A percentile compares a stretch with the other conserved stretches of the same genome.
These are phyloP conservation scores for Byssoonygena ceratinophila DNA, from an alignment of 2,329 filamentous ascomycete genomes.

Conservation along the genomic window DNA sequence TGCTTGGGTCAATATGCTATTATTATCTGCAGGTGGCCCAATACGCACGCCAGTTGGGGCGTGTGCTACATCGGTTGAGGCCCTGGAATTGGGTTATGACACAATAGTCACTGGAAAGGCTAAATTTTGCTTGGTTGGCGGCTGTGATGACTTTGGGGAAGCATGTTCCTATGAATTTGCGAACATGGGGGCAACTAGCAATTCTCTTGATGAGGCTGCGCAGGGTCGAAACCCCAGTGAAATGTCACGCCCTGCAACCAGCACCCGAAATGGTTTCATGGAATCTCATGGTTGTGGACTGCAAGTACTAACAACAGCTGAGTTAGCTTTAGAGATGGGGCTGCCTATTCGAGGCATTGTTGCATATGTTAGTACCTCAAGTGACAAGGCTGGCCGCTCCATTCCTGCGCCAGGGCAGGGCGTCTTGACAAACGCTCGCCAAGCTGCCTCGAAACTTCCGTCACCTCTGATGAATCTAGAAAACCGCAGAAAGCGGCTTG, in stretches of 20 bases:
- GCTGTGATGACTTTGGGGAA: constrained; percentile 28
- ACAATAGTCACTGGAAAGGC: constrained; percentile 25
- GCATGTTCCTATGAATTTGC: constrained; percentile 29
- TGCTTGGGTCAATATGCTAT: constrained; percentile 37
- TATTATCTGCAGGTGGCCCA: constrained; percentile 29
- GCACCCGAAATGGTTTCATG: constrained; percentile 29
- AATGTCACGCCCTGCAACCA: constrained; percentile 29
- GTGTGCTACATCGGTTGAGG: constrained; percentile 33
- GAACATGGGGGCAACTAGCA: constrained; percentile 31
- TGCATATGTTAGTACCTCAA: constrained; percentile 26
- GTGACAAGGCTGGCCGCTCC: constrained; percentile 29
- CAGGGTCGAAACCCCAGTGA: constrained; percentile 25
- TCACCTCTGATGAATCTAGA: constrained; percentile 23
- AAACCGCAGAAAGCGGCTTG: constrained; percentile 22
- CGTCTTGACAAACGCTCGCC: constrained; percentile 24
- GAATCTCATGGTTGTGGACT: constrained; percentile 30
- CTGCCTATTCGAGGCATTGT: constrained; percentile 22
- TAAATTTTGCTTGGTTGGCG: constrained; percentile 28
- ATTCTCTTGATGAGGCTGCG: constrained; percentile 23
- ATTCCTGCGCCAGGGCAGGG: constrained; percentile 34
- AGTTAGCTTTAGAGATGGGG: constrained; percentile 25
- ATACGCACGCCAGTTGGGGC: constrained; percentile 30
- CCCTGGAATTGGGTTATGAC: constrained; percentile 29
- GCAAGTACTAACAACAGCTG: constrained; percentile 28
- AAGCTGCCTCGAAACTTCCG: constrained; percentile 2